Percentiles rank a stretch among this genome's conserved stretches.
phyloP scores from a whole-genome alignment of 768 basidiomycete genomes.

The Kwoniella mangroviensis region DNA sequence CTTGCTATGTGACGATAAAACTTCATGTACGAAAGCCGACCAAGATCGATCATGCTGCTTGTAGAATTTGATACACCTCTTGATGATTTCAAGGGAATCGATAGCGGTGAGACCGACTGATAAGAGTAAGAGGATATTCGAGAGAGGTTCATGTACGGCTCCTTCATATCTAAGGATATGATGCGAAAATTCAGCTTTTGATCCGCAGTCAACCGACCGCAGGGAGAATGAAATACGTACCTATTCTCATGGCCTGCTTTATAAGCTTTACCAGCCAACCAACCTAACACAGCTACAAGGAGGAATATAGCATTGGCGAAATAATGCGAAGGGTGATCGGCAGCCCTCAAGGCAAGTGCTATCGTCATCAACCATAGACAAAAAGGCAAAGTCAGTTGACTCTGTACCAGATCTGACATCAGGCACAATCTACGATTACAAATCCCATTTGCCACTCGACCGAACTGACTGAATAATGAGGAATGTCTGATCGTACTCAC shows the following conservation, averaged over 20 bases:
- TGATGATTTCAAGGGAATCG: conserved; percentile 62
- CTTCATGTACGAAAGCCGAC: conserved; percentile 27
- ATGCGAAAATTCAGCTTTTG: conserved; percentile 6
- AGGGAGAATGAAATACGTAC: conserved; percentile 61
- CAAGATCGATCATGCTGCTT: conserved; percentile 27
- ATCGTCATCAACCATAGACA: neutral
- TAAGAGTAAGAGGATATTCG: conserved; percentile 65
- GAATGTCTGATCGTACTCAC: conserved; percentile 60
- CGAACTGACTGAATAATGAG: neutral
- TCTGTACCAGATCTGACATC: no score
- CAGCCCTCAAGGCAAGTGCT: conserved; percentile 73
- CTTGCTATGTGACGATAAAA: conserved; percentile 10
- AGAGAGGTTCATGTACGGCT: conserved; percentile 68
- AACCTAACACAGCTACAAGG: conserved; percentile 67
- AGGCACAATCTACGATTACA: conserved; percentile 1
- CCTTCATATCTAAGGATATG: conserved; percentile 58
- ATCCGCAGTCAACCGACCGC: neutral
- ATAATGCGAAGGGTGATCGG: conserved; percentile 70
- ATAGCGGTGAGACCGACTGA: conserved; percentile 62
- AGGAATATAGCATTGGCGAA: conserved; percentile 70
- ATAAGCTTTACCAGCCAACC: conserved; percentile 72
- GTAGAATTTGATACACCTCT: conserved; percentile 29
- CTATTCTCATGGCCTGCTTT: conserved; percentile 79
- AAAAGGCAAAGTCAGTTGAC: neutral
- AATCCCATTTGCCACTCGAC: conserved; percentile 3